A percentile compares a stretch with the other conserved stretches of the same genome.
Evolutionary conservation across 225 moss, liverwort and hornwort genomes (phyloP).

Genomic region (Thuidium tamariscinum): DNA sequence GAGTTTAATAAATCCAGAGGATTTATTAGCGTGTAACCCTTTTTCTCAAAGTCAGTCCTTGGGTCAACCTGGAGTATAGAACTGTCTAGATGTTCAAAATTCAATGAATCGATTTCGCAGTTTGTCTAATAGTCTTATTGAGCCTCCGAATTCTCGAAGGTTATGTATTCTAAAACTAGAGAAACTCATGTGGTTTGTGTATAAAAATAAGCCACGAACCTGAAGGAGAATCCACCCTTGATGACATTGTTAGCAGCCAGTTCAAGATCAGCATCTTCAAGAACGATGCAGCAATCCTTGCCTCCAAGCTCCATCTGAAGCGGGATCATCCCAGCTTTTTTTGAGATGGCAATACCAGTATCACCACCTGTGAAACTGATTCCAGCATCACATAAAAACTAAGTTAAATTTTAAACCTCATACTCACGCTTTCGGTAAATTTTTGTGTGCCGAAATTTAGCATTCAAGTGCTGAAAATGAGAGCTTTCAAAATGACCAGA

Average conservation of each 20-base stretch:
- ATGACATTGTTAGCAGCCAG: constrained; percentile 77
- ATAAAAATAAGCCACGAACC: constrained; percentile 42
- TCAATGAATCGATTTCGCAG: neutral
- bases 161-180: neutral
- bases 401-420: neutral
- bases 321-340: constrained; percentile 78
- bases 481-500: neutral
- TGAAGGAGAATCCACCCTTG: constrained; percentile 93
- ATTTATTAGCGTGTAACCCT: neutral
- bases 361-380: constrained; percentile 74
- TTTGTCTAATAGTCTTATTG: neutral
- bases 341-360: constrained; percentile 72
- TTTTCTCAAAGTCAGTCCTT: neutral
- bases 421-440: neutral
- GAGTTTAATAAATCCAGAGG: neutral
- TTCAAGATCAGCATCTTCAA: constrained; percentile 76
- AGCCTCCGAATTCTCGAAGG: no score
- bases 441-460: neutral
- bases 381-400: neutral
- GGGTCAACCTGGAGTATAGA: neutral
- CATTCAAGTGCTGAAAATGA: neutral
- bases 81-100: neutral
- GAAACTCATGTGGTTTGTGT: neutral
- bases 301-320: constrained; percentile 97
- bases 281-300: constrained; percentile 77